Percentiles rank a stretch among this genome's conserved stretches.
These are phyloP conservation scores for Diaporthe citri DNA, from an alignment of 2,329 filamentous ascomycete species.

Conservation along the genomic window DNA sequence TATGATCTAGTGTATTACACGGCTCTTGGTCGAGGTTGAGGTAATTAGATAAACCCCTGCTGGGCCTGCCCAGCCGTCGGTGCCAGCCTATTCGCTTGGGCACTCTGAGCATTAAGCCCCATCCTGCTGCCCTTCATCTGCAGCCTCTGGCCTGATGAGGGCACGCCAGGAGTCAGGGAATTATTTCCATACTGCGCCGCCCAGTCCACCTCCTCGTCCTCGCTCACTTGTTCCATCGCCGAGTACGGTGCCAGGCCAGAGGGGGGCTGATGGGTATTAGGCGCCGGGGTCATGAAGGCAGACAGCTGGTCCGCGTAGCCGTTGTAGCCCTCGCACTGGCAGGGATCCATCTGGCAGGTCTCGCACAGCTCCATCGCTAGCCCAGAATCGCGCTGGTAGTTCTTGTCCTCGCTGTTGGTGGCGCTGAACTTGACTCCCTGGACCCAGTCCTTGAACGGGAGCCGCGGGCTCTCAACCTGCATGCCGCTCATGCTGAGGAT, in stretches of 20 bases:
- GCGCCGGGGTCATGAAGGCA: constrained; percentile 37
- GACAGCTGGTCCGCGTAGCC: constrained; percentile 40
- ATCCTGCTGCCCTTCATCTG: constrained; percentile 25
- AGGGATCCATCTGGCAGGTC: constrained; percentile 33
- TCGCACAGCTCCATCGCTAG: constrained; percentile 38
- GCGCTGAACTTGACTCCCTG: constrained; percentile 36
- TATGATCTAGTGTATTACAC: background rate
- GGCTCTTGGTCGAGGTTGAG: no score
- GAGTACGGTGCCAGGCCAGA: background rate
- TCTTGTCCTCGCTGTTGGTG: background rate
- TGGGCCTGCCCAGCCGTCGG: background rate
- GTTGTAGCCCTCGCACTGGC: constrained; percentile 36
- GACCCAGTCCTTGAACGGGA: constrained; percentile 40
- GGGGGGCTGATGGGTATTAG: background rate
- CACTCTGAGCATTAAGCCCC: background rate
- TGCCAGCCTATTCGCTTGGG: background rate
- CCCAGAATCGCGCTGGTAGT: constrained; percentile 37
- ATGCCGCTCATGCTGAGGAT: constrained; percentile 32
- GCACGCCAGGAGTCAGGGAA: background rate
- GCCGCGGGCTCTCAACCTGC: constrained; percentile 38
- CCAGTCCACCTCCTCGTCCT: constrained; percentile 34
- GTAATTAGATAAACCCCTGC: constrained; percentile 14
- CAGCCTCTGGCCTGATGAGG: background rate
- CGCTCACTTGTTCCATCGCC: background rate
- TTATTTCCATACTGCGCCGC: constrained; percentile 18